phyloP scores from a whole-genome alignment of 352 stramenopile genomes.

The Phytophthora kernoviae region DNA sequence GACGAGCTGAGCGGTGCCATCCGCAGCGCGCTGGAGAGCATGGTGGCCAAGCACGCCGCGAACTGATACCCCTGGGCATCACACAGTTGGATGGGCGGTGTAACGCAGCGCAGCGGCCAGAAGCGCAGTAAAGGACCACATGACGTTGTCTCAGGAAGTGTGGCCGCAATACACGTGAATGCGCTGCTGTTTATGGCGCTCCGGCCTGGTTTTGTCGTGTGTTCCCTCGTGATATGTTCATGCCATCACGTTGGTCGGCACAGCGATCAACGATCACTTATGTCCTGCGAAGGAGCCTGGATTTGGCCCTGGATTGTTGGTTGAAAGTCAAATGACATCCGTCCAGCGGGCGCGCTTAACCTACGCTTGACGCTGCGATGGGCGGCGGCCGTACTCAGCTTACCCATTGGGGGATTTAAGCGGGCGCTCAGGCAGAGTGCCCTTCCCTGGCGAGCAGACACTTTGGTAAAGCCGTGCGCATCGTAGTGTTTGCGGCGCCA shows the following conservation, averaged over 20 bases:
- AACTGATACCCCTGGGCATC: slow-evolving; percentile 19
- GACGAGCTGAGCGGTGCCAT: slow-evolving; percentile 87
- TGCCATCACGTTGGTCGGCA: neutral
- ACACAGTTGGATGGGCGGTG: neutral
- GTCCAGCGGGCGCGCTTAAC: neutral
- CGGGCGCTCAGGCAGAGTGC: slow-evolving; percentile 5
- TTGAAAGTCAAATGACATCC: neutral
- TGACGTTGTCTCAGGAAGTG: neutral
- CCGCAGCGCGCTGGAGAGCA: slow-evolving; percentile 55
- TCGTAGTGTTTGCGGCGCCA: slow-evolving; percentile 11
- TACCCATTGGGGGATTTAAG: neutral
- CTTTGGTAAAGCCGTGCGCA: slow-evolving; percentile 13
- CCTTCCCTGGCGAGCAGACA: slow-evolving; percentile 25
- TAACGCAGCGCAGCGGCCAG: neutral
- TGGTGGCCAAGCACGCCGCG: slow-evolving; percentile 51
- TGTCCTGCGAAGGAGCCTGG: neutral
- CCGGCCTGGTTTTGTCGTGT: neutral
- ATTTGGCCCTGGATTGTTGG: neutral
- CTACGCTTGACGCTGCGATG: neutral
- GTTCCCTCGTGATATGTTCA: neutral
- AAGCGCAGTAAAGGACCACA: neutral
- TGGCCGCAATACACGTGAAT: neutral
- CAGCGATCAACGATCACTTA: neutral
- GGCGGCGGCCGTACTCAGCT: neutral
- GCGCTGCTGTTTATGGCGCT: no score